These are phyloP conservation scores for Plasmodium inui DNA, from an alignment of 169 alveolate genomes.

Conservation along the genomic window DNA sequence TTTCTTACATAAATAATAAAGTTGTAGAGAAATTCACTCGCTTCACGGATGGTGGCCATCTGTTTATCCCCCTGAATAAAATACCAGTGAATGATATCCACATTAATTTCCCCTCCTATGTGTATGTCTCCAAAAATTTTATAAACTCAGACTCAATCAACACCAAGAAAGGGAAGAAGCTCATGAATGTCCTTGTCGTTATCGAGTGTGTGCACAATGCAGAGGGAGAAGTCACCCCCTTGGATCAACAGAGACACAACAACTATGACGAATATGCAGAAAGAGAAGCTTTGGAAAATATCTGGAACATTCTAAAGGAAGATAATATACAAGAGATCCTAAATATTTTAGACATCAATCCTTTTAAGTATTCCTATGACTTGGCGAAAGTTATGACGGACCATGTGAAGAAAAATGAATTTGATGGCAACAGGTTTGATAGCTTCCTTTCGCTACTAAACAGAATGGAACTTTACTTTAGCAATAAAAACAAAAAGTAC, in stretches of 20 bases:
- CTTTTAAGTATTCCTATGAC: conserved; percentile 70
- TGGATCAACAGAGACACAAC: conserved; percentile 6
- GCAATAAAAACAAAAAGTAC: conserved; percentile 66
- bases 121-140: conserved; percentile 75
- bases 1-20: conserved; percentile 26
- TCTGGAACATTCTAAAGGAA: conserved; percentile 58
- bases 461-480: conserved; percentile 56
- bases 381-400: conserved; percentile 36
- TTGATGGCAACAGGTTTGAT: background rate
- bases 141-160: conserved; percentile 47
- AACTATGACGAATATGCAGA: conserved; percentile 70
- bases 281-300: conserved; percentile 47
- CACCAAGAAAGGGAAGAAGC: conserved; percentile 58
- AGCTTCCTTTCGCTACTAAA: conserved; percentile 35
- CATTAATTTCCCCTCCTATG: conserved; percentile 72
- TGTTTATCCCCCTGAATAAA: conserved; percentile 68
- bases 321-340: conserved; percentile 49
- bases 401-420: conserved; percentile 34
- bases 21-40: conserved; percentile 12
- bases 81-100: conserved; percentile 62
- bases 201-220: conserved; percentile 52
- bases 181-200: conserved; percentile 63
- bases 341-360: conserved; percentile 61
- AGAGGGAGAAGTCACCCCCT: background rate
- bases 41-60: conserved; percentile 13